Evolutionary conservation across 129 eudicot genomes (phyloP), one percentile per base, ranked within the genome.

Genomic region (Flaveria trinervia): DNA sequence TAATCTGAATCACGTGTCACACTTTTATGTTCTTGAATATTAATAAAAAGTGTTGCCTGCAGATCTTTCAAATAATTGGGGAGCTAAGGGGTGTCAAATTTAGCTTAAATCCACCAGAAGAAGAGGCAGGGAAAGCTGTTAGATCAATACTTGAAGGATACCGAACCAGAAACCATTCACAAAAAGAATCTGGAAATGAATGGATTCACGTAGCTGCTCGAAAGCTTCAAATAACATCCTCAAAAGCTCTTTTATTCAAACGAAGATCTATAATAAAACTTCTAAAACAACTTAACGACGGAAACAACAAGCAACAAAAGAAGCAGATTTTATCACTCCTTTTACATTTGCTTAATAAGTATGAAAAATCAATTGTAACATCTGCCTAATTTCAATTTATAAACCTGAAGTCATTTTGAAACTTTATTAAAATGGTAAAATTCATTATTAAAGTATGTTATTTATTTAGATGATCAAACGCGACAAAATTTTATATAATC

Each of bases 61-160:
- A 93, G 98, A 88, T 93, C 28, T 82, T 86, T 23, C 79, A 75
- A 36, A 78, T 88, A 54, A 72, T 85, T 65, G 59, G 68, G 54
- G 95, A 90, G 73, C 77, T 90, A 14, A 71, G 80, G 60, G 51
- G 51, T 20, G 73, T 69, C 17, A 66, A 72, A 36, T 77, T 93
- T 80, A 54, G 71, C 77, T 76, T 90, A 80, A 89, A 86, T 76
- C 86, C 89, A 20, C 60, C 73, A 14, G 96, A 90, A 77, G 90
- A 86, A 77, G 90, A 84, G 75, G 98, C 98, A 20, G 92, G 95
- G 44, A 84, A 83, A 79, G 77, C 82, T 15, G 44, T 93, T 13
- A 70, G 81, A 77, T 44, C 78, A 0, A 16, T 88, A 66, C 79
- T 88, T 16, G 85, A 86, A 61, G 77, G 79, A 64, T 88, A 80